These are phyloP conservation scores for Candida maltosa DNA, from an alignment of 805 yeast genomes.

Conservation along the genomic window DNA sequence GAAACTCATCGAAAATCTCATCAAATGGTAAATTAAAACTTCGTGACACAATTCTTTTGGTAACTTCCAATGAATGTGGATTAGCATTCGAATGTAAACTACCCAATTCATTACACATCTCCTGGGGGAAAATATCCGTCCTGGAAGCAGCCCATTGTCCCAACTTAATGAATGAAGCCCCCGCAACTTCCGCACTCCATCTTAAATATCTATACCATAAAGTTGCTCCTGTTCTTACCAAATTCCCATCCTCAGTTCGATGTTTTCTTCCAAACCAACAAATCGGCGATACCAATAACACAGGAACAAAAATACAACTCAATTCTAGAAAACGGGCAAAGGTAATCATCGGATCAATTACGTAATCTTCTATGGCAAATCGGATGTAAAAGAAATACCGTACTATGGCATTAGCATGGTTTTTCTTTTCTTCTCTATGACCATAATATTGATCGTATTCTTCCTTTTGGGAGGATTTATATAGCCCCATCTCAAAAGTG, in stretches of 20 bases:
- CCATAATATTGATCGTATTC: constrained; percentile 32
- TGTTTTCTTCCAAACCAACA: constrained; percentile 50
- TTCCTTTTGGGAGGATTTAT: constrained; percentile 57
- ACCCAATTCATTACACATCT: constrained; percentile 73
- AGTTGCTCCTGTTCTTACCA: constrained; percentile 52
- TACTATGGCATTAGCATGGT: constrained; percentile 17
- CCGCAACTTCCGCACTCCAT: constrained; percentile 74
- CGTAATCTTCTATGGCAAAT: constrained; percentile 48
- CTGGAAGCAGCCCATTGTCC: constrained; percentile 99
- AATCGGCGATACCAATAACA: constrained; percentile 63
- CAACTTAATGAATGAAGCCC: constrained; percentile 85
- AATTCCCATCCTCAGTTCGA: constrained; percentile 24
- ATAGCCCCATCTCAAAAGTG: constrained; percentile 70
- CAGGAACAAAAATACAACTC: constrained; percentile 64
- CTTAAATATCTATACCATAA: constrained; percentile 71
- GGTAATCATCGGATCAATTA: constrained; percentile 70
- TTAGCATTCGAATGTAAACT: constrained; percentile 79
- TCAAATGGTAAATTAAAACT: constrained; percentile 60
- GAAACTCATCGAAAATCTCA: constrained; percentile 77
- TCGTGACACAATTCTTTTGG: constrained; percentile 54
- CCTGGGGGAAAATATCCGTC: constrained; percentile 84
- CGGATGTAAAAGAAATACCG: constrained; percentile 37
- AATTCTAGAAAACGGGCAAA: constrained; percentile 68
- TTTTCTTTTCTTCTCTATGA: constrained; percentile 25
- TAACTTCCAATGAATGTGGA: constrained; percentile 62